These are phyloP conservation scores for Naegleria gruberi DNA, from an alignment of 208 protist species.

Conservation along the genomic window DNA sequence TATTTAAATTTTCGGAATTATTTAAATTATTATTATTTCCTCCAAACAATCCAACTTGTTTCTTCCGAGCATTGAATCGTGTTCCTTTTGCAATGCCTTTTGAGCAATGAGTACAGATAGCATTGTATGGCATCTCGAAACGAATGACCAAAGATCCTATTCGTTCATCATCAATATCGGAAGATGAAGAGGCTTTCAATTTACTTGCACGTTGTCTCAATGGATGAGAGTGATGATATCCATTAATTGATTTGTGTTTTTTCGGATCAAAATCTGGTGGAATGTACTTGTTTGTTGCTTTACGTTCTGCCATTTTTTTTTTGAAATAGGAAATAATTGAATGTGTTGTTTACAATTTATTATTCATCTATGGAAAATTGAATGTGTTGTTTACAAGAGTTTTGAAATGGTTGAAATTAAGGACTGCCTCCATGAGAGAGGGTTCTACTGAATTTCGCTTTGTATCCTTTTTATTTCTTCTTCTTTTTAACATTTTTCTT, in stretches of 20 bases:
- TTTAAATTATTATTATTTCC: too few relatives aligned
- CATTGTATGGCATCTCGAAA: background rate
- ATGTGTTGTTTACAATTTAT: too few relatives aligned
- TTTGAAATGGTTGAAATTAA: too few relatives aligned
- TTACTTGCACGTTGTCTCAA: background rate
- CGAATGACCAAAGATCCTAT: background rate
- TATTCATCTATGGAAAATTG: too few relatives aligned
- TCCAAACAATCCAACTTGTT: background rate
- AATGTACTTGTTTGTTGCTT: background rate
- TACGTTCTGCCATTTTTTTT: background rate
- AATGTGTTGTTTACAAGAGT: too few relatives aligned
- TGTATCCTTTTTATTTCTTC: too few relatives aligned
- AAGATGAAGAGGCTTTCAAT: background rate
- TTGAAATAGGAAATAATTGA: too few relatives aligned
- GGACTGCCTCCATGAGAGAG: too few relatives aligned
- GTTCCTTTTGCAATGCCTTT: background rate
- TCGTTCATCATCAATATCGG: too few relatives aligned
- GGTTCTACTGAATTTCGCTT: too few relatives aligned
- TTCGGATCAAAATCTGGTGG: background rate
- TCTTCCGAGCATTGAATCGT: background rate
- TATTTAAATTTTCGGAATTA: too few relatives aligned
- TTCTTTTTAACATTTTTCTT: too few relatives aligned
- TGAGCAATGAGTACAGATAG: background rate
- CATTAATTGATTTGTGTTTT: background rate
- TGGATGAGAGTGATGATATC: background rate